phyloP scores from a whole-genome alignment of 306 rosid genomes.

The Herpetospermum pedunculosum region DNA sequence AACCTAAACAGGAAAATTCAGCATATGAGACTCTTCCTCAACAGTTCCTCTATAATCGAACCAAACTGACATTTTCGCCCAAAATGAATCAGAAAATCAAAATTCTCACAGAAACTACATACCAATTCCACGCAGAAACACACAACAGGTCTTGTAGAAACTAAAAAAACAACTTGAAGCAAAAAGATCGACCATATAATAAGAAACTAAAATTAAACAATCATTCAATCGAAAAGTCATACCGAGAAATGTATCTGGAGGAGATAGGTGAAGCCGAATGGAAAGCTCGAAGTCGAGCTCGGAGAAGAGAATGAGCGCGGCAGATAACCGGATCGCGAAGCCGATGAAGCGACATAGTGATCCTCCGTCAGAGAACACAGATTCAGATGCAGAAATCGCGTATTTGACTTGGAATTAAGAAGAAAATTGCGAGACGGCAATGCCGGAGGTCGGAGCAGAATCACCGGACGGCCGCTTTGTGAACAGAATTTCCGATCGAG shows the following conservation, averaged over 20 bases:
- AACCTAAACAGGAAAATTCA: too few relatives aligned
- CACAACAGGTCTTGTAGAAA: background rate
- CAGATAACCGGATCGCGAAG: slow-evolving; percentile 67
- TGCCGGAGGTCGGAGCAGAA: background rate
- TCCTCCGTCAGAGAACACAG: slow-evolving; percentile 6
- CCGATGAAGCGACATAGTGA: slow-evolving; percentile 69
- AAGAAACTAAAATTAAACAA: background rate
- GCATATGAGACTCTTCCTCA: background rate
- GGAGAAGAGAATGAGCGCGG: slow-evolving; percentile 32
- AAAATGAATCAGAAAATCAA: background rate
- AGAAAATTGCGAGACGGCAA: background rate
- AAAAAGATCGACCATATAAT: background rate
- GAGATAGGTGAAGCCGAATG: slow-evolving; percentile 21
- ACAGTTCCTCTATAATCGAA: background rate
- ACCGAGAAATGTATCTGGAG: slow-evolving; percentile 59
- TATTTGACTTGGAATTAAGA: background rate
- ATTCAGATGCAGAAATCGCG: background rate
- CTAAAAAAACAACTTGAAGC: background rate
- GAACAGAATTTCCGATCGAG: background rate
- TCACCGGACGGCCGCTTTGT: background rate
- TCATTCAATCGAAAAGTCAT: slow-evolving; percentile 1
- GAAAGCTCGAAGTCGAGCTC: slow-evolving; percentile 44
- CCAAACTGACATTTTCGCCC: background rate
- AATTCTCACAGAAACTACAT: background rate
- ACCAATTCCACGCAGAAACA: background rate